Evolutionary conservation across 495 filamentous ascomycete species (phyloP).

Genomic region (Daldinia bambusicola): DNA sequence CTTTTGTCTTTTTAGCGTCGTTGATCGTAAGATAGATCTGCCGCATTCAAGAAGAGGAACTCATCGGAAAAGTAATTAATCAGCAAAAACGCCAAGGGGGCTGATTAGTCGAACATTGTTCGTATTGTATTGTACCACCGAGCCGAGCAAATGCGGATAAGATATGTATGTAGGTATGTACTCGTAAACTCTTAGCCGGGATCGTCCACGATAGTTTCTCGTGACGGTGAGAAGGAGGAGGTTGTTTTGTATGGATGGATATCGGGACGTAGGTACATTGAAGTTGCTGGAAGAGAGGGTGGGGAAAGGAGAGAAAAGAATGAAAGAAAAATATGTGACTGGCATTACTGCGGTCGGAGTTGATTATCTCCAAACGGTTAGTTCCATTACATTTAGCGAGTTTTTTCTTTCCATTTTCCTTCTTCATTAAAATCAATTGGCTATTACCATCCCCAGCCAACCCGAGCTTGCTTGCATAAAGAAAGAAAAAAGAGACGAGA

Average conservation of each 20-base stretch:
- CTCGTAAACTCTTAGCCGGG: not conserved
- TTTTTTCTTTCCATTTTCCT: not conserved
- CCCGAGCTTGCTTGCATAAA: not conserved
- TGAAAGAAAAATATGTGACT: not conserved
- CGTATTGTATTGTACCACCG: no score
- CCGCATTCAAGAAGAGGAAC: not conserved
- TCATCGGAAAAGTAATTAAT: not conserved
- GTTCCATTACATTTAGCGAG: not conserved
- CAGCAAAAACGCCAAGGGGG: not conserved
- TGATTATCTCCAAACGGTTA: not conserved
- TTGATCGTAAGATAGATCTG: not conserved
- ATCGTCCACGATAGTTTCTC: slow-evolving; percentile 8
- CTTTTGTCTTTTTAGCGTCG: not conserved
- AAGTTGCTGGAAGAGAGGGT: not conserved
- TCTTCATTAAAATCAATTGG: not conserved
- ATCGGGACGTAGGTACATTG: not conserved
- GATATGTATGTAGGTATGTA: not conserved
- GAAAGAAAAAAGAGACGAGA: not conserved
- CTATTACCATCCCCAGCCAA: slow-evolving; percentile 22
- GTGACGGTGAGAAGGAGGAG: slow-evolving; percentile 1
- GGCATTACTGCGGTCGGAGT: not conserved
- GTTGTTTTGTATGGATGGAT: not conserved
- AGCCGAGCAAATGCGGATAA: slow-evolving; percentile 1
- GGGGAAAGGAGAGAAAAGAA: not conserved
- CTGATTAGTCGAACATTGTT: not conserved